These are phyloP conservation scores for Firmiana major DNA, from an alignment of 345 rosid species.

Conservation along the genomic window DNA sequence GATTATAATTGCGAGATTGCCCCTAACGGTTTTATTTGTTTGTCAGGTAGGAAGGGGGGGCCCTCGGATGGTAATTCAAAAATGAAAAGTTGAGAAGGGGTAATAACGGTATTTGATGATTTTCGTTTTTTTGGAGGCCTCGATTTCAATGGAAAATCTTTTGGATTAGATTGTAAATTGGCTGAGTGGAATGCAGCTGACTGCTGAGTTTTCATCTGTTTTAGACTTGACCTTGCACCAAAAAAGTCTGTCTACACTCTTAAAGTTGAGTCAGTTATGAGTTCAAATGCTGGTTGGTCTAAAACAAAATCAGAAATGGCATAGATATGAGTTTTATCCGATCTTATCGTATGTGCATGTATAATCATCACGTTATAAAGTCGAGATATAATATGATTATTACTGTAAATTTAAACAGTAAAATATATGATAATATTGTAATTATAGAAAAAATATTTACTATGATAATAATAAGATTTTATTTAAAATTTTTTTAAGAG, in stretches of 20 bases:
- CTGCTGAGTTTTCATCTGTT: neutral
- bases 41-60: constrained; percentile 16
- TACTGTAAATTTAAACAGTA: too few species aligned
- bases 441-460: too few species aligned
- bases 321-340: too few species aligned
- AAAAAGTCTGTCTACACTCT: neutral
- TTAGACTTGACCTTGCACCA: neutral
- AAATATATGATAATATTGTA: too few species aligned
- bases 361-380: too few species aligned
- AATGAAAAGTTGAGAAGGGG: constrained; percentile 5
- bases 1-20: constrained; percentile 24
- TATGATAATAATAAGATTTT: too few species aligned
- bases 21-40: constrained; percentile 50
- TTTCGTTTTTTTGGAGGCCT: neutral
- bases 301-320: too few species aligned
- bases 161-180: neutral
- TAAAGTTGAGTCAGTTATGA: neutral
- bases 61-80: constrained; percentile 14
- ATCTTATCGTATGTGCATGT: too few species aligned
- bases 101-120: neutral
- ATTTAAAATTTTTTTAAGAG: too few species aligned
- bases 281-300: neutral
- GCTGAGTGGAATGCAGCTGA: neutral
- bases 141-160: neutral
- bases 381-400: too few species aligned